A percentile compares a stretch with the other conserved stretches of the same genome.
phyloP scores from a whole-genome alignment of 1,284 basidiomycete species.

The Inonotus obliquus region DNA sequence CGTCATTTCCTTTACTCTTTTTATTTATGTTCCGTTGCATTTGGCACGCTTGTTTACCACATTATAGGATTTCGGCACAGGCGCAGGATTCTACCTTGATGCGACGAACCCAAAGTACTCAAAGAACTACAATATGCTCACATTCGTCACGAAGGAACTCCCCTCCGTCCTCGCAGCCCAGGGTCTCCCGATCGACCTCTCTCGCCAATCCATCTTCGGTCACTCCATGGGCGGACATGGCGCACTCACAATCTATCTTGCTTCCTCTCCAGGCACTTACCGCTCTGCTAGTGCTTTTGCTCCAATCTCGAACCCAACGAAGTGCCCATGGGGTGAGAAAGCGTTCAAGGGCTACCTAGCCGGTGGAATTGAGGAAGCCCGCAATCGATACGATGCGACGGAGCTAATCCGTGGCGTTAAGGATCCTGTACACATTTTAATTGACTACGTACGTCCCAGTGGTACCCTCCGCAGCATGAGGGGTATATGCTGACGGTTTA shows the following conservation, averaged over 20 bases:
- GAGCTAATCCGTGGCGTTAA: constrained; percentile 68
- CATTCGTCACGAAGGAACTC: constrained; percentile 78
- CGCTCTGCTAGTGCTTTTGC: constrained; percentile 92
- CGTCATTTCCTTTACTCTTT: background rate
- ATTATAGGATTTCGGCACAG: constrained; percentile 31
- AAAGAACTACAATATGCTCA: constrained; percentile 90
- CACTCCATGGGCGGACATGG: constrained; percentile 95
- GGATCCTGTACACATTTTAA: constrained; percentile 71
- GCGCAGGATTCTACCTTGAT: constrained; percentile 92
- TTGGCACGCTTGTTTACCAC: background rate
- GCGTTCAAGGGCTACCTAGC: constrained; percentile 89
- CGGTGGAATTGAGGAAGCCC: constrained; percentile 75
- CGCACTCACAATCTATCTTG: constrained; percentile 87
- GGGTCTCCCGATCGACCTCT: constrained; percentile 64
- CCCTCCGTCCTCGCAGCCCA: constrained; percentile 71
- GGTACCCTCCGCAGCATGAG: too few species aligned
- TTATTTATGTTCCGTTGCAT: background rate
- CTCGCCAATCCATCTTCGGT: constrained; percentile 76
- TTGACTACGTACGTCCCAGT: constrained; percentile 70
- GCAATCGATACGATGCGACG: constrained; percentile 78
- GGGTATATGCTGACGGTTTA: background rate
- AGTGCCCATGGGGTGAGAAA: constrained; percentile 89
- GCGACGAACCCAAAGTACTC: constrained; percentile 78
- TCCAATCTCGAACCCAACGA: constrained; percentile 86
- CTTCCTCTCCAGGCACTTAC: constrained; percentile 65